Conservation (phyloP, 2,329 filamentous ascomycete species). For the Paradendryphiella salina region DNA sequence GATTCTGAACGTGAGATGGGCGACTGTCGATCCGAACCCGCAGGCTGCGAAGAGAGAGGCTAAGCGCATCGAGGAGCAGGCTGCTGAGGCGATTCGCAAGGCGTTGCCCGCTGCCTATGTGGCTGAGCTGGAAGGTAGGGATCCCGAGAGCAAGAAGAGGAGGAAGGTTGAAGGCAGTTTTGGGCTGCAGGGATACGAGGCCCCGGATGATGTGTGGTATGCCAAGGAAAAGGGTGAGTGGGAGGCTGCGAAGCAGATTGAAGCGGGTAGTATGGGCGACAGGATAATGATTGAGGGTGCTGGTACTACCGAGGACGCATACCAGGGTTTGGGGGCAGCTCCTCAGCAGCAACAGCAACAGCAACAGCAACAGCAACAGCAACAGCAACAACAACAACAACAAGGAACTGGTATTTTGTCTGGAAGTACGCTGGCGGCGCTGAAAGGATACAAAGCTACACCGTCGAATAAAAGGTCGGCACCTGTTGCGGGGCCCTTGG, state of each 20-base stretch:
- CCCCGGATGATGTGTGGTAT: conserved; percentile 92
- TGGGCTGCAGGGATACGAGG: conserved; percentile 87
- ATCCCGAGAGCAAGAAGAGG: conserved; percentile 83
- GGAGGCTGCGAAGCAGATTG: conserved; percentile 65
- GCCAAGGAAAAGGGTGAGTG: conserved; percentile 72
- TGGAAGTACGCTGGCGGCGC: conserved; percentile 75
- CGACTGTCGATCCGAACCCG: conserved; percentile 93
- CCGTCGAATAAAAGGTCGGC: conserved; percentile 57
- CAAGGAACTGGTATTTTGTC: conserved; percentile 71
- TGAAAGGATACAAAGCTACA: conserved; percentile 59
- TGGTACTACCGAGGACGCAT: conserved; percentile 38
- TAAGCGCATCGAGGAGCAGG: conserved; percentile 87
- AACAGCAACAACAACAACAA: too few relatives aligned
- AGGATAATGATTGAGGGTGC: conserved; percentile 53
- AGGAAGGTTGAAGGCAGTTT: conserved; percentile 86
- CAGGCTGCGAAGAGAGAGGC: conserved; percentile 92
- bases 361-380: conserved; percentile 28
- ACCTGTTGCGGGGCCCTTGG: conserved; percentile 69
- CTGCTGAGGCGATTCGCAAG: conserved; percentile 86
- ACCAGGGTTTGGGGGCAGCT: conserved; percentile 10
- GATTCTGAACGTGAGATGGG: conserved; percentile 94
- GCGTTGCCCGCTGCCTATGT: conserved; percentile 89
- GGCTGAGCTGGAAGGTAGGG: conserved; percentile 88
- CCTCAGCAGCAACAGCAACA: conserved; percentile 14
- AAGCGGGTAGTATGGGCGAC: conserved; percentile 60